These are phyloP conservation scores for Dryas alaskensis DNA, from an alignment of 306 rosid genomes.

Conservation along the genomic window DNA sequence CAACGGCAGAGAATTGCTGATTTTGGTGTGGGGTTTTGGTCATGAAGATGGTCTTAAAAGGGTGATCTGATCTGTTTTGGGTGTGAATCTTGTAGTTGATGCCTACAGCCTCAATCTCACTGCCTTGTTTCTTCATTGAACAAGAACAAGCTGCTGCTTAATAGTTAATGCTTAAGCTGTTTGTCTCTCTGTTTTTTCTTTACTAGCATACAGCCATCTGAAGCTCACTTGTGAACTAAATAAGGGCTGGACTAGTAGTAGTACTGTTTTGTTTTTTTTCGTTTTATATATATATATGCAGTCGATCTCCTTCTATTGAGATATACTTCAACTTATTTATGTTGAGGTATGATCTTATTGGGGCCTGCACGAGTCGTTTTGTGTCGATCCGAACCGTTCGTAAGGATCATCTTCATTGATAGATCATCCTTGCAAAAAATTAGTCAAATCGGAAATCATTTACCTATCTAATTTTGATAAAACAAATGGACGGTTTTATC, in stretches of 20 bases:
- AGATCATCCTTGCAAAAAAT: no score
- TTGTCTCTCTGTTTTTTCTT: not conserved
- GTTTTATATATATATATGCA: not conserved
- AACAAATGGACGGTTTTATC: no score
- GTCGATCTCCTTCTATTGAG: no score
- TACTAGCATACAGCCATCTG: not conserved
- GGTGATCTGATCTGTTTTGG: slow-evolving; percentile 34
- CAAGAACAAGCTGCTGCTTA: no score
- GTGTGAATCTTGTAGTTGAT: slow-evolving; percentile 61
- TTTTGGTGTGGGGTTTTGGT: slow-evolving; percentile 33
- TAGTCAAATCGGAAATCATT: no score
- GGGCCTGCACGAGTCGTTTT: no score
- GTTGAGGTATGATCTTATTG: no score
- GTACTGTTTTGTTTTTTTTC: not conserved
- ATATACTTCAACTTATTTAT: no score
- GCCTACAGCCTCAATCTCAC: slow-evolving; percentile 78
- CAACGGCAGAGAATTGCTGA: slow-evolving; percentile 15
- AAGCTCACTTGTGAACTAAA: not conserved
- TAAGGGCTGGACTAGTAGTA: not conserved
- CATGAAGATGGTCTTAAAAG: slow-evolving; percentile 44
- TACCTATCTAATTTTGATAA: no score
- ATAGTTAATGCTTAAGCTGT: not conserved
- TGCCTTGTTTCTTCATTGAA: slow-evolving; percentile 61
- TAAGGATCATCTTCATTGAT: no score
- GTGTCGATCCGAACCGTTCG: no score